Evolutionary conservation across 2,329 filamentous ascomycete species (phyloP).

Genomic region (Fusarium foetens): DNA sequence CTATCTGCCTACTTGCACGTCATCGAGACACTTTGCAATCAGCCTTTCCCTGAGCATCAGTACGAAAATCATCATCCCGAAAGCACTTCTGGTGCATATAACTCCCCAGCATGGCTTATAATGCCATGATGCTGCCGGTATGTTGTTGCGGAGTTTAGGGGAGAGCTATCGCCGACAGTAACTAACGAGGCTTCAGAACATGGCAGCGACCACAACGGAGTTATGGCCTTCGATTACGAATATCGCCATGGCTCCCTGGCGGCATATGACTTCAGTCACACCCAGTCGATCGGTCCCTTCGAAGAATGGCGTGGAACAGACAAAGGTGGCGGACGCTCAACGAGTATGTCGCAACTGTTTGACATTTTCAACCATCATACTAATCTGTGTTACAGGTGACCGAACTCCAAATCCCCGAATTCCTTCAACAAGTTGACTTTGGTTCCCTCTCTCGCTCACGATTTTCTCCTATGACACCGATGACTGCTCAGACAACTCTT

Average conservation of each 20-base stretch:
- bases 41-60: constrained; percentile 18
- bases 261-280: constrained; percentile 21
- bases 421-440: constrained; percentile 40
- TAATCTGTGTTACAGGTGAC: constrained; percentile 31
- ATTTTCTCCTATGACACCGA: constrained; percentile 16
- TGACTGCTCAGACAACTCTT: constrained; percentile 33
- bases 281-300: constrained; percentile 22
- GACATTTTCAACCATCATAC: constrained; percentile 9
- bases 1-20: constrained; percentile 30
- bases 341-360: constrained; percentile 31
- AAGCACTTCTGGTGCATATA: constrained; percentile 17
- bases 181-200: constrained; percentile 48
- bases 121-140: constrained; percentile 47
- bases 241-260: constrained; percentile 52
- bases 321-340: constrained; percentile 15
- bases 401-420: constrained; percentile 42
- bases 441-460: constrained; percentile 10
- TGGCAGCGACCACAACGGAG: constrained; percentile 56
- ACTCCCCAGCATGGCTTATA: constrained; percentile 41
- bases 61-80: constrained; percentile 8
- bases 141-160: constrained; percentile 11
- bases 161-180: constrained; percentile 5
- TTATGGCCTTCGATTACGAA: constrained; percentile 59
- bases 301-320: constrained; percentile 7
- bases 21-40: constrained; percentile 33